Evolutionary conservation across 371 early-diverging fungal species (phyloP).

Genomic region (Rhizopus arrhizus): DNA sequence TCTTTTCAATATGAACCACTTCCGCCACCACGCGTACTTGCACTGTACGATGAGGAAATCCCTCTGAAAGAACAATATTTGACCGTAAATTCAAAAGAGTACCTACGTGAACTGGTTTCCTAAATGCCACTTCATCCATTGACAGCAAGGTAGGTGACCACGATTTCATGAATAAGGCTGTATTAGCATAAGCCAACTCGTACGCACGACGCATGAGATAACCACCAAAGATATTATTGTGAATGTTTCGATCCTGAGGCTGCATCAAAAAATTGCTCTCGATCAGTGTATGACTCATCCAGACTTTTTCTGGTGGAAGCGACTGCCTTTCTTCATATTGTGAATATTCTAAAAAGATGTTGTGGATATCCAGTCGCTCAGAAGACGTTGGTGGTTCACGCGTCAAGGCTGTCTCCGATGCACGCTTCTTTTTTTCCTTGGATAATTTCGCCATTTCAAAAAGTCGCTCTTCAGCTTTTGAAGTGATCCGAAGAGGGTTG

Average conservation of each 20-base stretch:
- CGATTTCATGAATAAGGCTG: conserved; percentile 60
- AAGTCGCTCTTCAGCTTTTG: conserved; percentile 72
- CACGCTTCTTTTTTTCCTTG: conserved; percentile 71
- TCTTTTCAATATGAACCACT: conserved; percentile 68
- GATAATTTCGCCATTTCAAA: conserved; percentile 75
- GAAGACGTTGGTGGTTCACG: conserved; percentile 81
- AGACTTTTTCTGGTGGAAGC: conserved; percentile 69
- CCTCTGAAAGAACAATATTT: conserved; percentile 67
- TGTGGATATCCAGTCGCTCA: conserved; percentile 83
- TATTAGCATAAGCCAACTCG: conserved; percentile 79
- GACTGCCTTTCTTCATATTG: conserved; percentile 37
- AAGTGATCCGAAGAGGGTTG: conserved; percentile 74
- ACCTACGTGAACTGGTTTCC: conserved; percentile 87
- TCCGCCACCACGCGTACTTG: conserved; percentile 75
- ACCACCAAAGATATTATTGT: conserved; percentile 92
- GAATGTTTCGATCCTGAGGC: conserved; percentile 90
- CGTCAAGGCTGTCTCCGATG: conserved; percentile 58
- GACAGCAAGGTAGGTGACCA: conserved; percentile 60
- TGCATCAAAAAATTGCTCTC: conserved; percentile 74
- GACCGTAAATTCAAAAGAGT: conserved; percentile 71
- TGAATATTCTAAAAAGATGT: conserved; percentile 72
- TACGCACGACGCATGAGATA: conserved; percentile 76
- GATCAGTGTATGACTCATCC: conserved; percentile 82
- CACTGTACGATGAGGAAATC: conserved; percentile 57
- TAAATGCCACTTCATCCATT: conserved; percentile 86